Evolutionary conservation across 2,329 filamentous ascomycete genomes (phyloP).

Genomic region (Epichloe bromicola): DNA sequence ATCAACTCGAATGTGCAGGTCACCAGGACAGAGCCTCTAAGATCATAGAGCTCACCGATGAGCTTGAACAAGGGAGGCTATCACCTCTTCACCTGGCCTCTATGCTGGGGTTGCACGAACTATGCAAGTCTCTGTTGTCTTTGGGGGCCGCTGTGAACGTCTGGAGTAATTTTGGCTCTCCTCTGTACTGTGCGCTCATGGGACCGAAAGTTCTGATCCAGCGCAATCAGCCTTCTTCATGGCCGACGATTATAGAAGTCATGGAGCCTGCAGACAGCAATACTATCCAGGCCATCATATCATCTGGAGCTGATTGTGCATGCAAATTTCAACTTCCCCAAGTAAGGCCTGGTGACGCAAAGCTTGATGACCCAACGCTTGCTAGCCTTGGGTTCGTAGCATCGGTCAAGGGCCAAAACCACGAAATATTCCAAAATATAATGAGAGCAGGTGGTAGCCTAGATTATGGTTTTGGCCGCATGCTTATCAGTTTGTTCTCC

Average conservation of each 20-base stretch:
- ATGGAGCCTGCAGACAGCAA: neutral
- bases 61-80: slow-evolving; percentile 15
- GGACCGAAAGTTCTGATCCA: slow-evolving; percentile 16
- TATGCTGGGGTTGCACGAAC: slow-evolving; percentile 17
- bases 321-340: slow-evolving; percentile 7
- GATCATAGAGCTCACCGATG: slow-evolving; percentile 17
- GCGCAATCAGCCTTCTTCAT: slow-evolving; percentile 7
- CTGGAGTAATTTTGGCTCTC: slow-evolving; percentile 15
- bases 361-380: neutral
- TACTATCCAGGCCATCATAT: neutral
- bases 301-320: neutral
- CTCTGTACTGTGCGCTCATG: slow-evolving; percentile 22
- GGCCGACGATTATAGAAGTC: neutral
- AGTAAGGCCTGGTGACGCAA: neutral
- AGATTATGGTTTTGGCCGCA: neutral
- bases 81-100: slow-evolving; percentile 23
- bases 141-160: slow-evolving; percentile 11
- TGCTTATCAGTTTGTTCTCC: neutral
- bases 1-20: slow-evolving; percentile 8
- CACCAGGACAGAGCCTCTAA: slow-evolving; percentile 7
- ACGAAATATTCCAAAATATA: neutral
- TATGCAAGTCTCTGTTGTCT: slow-evolving; percentile 16
- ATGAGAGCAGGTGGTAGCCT: neutral
- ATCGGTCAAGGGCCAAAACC: neutral
- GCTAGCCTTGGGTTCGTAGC: slow-evolving; percentile 4